Conservation (phyloP, 768 basidiomycete genomes). For the Termitomyces titanicus region DNA sequence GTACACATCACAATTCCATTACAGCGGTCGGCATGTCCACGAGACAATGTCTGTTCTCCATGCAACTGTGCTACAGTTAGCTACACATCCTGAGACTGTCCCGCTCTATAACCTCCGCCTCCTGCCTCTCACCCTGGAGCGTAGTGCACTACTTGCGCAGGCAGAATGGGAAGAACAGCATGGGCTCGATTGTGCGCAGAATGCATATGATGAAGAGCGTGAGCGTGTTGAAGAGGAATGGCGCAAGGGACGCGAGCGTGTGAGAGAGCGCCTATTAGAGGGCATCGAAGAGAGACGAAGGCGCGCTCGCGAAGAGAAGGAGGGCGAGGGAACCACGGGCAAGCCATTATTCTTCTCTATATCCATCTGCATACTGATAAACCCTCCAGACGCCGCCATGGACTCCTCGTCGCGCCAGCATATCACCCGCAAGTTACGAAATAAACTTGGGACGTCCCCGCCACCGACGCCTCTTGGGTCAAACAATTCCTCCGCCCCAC, state of each 20-base stretch:
- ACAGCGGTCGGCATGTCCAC: constrained; percentile 55
- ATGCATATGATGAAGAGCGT: constrained; percentile 74
- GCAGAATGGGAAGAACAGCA: constrained; percentile 65
- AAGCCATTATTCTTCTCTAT: constrained; percentile 35
- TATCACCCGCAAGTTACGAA: constrained; percentile 80
- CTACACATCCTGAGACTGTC: constrained; percentile 64
- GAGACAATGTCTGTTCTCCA: constrained; percentile 64
- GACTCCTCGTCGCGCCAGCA: constrained; percentile 77
- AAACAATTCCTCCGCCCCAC: constrained; percentile 28
- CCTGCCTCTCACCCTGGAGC: constrained; percentile 71
- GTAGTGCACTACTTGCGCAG: constrained; percentile 69
- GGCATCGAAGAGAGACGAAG: constrained; percentile 81
- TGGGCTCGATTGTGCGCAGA: constrained; percentile 61
- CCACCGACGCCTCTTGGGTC: constrained; percentile 66
- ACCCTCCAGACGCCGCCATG: constrained; percentile 58
- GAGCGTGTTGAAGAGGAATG: constrained; percentile 82
- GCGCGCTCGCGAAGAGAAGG: constrained; percentile 83
- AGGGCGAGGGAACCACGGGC: constrained; percentile 77
- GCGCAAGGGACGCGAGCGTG: constrained; percentile 68
- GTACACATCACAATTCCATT: constrained; percentile 4
- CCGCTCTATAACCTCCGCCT: constrained; percentile 68
- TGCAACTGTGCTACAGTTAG: constrained; percentile 54
- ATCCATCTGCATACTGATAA: constrained; percentile 2
- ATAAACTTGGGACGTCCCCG: constrained; percentile 75
- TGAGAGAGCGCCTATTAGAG: constrained; percentile 75